phyloP scores from a whole-genome alignment of 768 basidiomycete genomes.

The Pleurotus citrinopileatus region DNA sequence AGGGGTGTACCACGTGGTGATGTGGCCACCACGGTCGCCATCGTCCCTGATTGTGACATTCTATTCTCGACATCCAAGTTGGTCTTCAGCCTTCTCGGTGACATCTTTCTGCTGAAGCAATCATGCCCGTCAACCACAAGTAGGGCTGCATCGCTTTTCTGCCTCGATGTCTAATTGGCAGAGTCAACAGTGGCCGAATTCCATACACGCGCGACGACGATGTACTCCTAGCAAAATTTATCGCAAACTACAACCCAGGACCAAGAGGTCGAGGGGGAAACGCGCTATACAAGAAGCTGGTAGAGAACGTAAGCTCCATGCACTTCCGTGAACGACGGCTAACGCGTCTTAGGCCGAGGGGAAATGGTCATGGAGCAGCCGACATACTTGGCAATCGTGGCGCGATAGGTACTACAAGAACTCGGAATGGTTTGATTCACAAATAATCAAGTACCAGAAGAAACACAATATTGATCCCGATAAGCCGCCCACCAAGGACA shows the following conservation, averaged over 20 bases:
- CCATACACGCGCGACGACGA: constrained; percentile 40
- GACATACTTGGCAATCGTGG: constrained; percentile 63
- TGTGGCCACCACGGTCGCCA: too few species aligned
- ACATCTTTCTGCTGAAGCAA: too few species aligned
- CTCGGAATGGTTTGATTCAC: constrained; percentile 32
- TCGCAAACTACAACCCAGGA: constrained; percentile 46
- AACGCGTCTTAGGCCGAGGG: constrained; percentile 27
- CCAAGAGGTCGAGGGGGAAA: constrained; percentile 42
- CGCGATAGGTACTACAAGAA: constrained; percentile 56
- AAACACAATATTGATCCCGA: constrained; percentile 22
- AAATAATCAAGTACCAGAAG: constrained; percentile 38
- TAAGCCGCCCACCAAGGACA: constrained; percentile 1
- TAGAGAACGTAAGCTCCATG: constrained; percentile 40
- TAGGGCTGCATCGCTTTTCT: too few species aligned
- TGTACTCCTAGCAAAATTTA: constrained; percentile 36
- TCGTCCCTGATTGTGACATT: too few species aligned
- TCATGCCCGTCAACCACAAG: too few species aligned
- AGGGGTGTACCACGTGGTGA: too few species aligned
- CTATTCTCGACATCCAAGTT: too few species aligned
- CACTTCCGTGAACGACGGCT: background rate
- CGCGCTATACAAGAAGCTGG: constrained; percentile 38
- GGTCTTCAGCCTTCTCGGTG: too few species aligned
- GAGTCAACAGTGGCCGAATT: background rate
- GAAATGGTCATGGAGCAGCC: constrained; percentile 49
- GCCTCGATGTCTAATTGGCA: too few species aligned